Base-by-base conservation (phyloP, 164 flowering plant genomes). In the Vitis rotundifolia region DNA sequence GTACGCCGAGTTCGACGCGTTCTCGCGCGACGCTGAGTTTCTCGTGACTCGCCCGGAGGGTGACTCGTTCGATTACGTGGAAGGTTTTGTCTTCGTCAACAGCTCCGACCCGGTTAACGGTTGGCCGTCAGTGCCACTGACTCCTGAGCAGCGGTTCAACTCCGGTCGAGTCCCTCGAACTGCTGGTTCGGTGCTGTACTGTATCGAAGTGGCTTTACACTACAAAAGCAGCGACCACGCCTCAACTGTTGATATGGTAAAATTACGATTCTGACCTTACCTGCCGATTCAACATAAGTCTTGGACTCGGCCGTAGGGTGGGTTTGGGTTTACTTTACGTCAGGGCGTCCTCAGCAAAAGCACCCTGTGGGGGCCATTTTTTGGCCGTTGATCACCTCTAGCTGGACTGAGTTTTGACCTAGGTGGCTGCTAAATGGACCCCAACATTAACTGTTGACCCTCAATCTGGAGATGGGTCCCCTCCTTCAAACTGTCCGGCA, bases 11-110 rank as follows among this genome's bases (percentile, higher is more conserved):
- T 94, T 94, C 71, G 79, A 76, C 37, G 89, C 81, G 49, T 94
- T 82, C 77, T 62, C 92, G 11, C 77, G 79, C 29, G 97, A 92
- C 66, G 88, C 94, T 9, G 98, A 94, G 92, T 84, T 62, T 1
- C 75, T 92, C 49, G 81, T 92, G 75, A 86, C 71, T 60, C 81
- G 52, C 60, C 68, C 66, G 9, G 75, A 76, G 8, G 78, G 72
- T 4, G 85, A 85, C 63, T 79, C 92, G 73, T 88, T 94, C 22
- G 94, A 94, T 58, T 94, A 92, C 84, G 78, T 92, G 11, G 98
- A 94, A 72, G 98, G 98, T 0, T 92, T 89, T 62, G 97, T 70
- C 1, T 90, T 94, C 67, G 86, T 84, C 22, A 90, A 92, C 84
- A 84, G 83, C 59, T 86, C 86, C 16, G 91, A 92, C 81, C 88